These are phyloP conservation scores for Aspergillus aculeatinus DNA, from an alignment of 2,329 filamentous ascomycete genomes.

Conservation along the genomic window DNA sequence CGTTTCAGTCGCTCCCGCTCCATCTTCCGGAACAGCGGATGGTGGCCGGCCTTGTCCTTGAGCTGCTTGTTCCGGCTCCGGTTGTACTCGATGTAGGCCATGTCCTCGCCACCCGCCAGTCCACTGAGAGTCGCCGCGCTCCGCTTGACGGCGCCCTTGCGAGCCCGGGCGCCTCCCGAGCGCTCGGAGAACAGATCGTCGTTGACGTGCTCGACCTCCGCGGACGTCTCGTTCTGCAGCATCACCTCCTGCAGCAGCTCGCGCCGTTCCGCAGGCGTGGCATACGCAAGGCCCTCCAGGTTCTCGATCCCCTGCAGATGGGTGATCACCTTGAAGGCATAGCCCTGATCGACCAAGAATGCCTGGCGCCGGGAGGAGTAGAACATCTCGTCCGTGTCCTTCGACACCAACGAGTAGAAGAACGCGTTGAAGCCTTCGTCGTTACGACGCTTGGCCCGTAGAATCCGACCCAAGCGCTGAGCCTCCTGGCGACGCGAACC, in stretches of 20 bases:
- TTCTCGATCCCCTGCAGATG: slow-evolving; percentile 88
- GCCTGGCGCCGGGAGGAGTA: slow-evolving; percentile 96
- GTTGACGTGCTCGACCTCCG: slow-evolving; percentile 67
- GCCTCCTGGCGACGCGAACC: slow-evolving; percentile 96
- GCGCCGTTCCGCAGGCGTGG: slow-evolving; percentile 73
- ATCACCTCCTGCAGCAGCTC: slow-evolving; percentile 87
- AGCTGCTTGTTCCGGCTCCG: slow-evolving; percentile 67
- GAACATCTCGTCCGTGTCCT: slow-evolving; percentile 97
- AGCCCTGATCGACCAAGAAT: slow-evolving; percentile 95
- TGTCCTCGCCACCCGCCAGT: slow-evolving; percentile 86
- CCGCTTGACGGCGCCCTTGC: slow-evolving; percentile 65
- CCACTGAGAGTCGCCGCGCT: slow-evolving; percentile 84
- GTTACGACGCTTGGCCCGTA: slow-evolving; percentile 91
- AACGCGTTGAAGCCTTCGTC: slow-evolving; percentile 99
- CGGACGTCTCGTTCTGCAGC: slow-evolving; percentile 76
- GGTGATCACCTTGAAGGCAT: slow-evolving; percentile 98
- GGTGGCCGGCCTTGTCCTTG: slow-evolving; percentile 61
- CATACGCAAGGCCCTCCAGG: slow-evolving; percentile 76
- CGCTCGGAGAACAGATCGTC: slow-evolving; percentile 66
- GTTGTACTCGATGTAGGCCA: slow-evolving; percentile 92
- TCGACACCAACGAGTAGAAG: slow-evolving; percentile 96
- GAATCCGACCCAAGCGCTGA: slow-evolving; percentile 85
- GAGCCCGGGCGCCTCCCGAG: slow-evolving; percentile 43
- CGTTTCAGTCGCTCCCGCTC: slow-evolving; percentile 61
- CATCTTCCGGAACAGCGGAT: slow-evolving; percentile 66